These are phyloP conservation scores for Starmerella kuoi DNA, from an alignment of 805 yeast genomes.

Conservation along the genomic window DNA sequence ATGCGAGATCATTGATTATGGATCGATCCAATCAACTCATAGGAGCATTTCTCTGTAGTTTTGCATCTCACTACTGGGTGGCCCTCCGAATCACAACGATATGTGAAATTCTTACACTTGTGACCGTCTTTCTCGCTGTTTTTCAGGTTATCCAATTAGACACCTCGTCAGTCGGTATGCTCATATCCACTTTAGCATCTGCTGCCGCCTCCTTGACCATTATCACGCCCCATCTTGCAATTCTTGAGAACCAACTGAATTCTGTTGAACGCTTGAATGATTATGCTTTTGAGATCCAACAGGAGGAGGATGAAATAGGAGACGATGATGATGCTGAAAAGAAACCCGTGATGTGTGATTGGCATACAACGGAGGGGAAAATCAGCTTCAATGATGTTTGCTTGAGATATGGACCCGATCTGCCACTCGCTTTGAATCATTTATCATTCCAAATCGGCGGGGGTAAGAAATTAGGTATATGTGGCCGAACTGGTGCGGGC, in stretches of 20 bases:
- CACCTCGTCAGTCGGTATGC: slow-evolving; percentile 54
- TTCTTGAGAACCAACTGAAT: slow-evolving; percentile 62
- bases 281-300: slow-evolving; percentile 44
- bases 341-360: slow-evolving; percentile 33
- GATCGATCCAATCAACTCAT: slow-evolving; percentile 43
- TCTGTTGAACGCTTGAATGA: slow-evolving; percentile 57
- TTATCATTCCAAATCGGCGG: slow-evolving; percentile 40
- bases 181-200: slow-evolving; percentile 45
- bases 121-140: slow-evolving; percentile 47
- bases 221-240: slow-evolving; percentile 51
- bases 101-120: slow-evolving; percentile 39
- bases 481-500: slow-evolving; percentile 89
- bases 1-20: slow-evolving; percentile 39
- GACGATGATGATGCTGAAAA: slow-evolving; percentile 44
- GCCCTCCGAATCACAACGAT: slow-evolving; percentile 46
- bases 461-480: slow-evolving; percentile 63
- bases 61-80: slow-evolving; percentile 62
- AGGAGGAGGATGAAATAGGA: slow-evolving; percentile 65
- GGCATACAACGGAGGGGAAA: slow-evolving; percentile 52
- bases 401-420: slow-evolving; percentile 47
- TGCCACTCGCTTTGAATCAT: slow-evolving; percentile 54
- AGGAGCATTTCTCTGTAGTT: slow-evolving; percentile 49
- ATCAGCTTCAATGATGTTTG: slow-evolving; percentile 46
- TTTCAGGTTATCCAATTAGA: slow-evolving; percentile 44
- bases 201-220: slow-evolving; percentile 43